These are phyloP conservation scores for Phytophthora boehmeriae DNA, from an alignment of 352 stramenopile species.

Conservation along the genomic window DNA sequence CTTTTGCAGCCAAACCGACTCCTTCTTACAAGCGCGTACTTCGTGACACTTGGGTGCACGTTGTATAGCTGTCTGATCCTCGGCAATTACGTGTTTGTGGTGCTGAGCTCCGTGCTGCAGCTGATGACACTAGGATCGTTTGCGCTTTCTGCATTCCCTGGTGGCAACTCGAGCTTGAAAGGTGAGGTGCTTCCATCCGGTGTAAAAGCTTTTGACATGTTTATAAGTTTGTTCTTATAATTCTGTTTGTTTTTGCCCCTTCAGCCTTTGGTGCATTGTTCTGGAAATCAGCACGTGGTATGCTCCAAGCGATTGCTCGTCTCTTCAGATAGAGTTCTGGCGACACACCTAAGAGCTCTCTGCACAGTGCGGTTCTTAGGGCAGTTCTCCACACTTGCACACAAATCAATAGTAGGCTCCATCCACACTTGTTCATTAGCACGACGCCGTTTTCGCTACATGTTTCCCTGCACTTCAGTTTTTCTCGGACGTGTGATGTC, in stretches of 20 bases:
- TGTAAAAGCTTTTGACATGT: not conserved
- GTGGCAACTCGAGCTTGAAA: slow-evolving; percentile 69
- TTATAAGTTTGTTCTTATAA: slow-evolving; percentile 1
- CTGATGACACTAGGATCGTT: slow-evolving; percentile 65
- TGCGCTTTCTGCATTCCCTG: slow-evolving; percentile 63
- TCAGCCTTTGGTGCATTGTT: slow-evolving; percentile 68
- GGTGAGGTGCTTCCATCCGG: slow-evolving; percentile 27
- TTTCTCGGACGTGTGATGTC: slow-evolving; percentile 53
- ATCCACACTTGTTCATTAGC: slow-evolving; percentile 30
- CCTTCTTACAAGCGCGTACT: slow-evolving; percentile 70
- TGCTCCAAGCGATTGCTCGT: slow-evolving; percentile 64
- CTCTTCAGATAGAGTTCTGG: slow-evolving; percentile 51
- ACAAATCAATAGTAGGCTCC: slow-evolving; percentile 19
- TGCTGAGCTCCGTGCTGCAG: slow-evolving; percentile 74
- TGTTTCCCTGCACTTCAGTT: slow-evolving; percentile 15
- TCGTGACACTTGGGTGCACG: slow-evolving; percentile 71
- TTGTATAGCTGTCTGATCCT: slow-evolving; percentile 86
- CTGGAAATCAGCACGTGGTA: slow-evolving; percentile 63
- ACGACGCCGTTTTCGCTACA: slow-evolving; percentile 10
- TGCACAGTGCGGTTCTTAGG: not conserved
- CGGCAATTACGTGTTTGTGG: slow-evolving; percentile 84
- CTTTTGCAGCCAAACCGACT: slow-evolving; percentile 72
- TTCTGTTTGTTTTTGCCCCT: not conserved
- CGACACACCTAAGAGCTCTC: not conserved
- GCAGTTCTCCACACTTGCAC: slow-evolving; percentile 7